Conservation (phyloP, 2,329 filamentous ascomycete species). For the Alternaria brassicae region DNA sequence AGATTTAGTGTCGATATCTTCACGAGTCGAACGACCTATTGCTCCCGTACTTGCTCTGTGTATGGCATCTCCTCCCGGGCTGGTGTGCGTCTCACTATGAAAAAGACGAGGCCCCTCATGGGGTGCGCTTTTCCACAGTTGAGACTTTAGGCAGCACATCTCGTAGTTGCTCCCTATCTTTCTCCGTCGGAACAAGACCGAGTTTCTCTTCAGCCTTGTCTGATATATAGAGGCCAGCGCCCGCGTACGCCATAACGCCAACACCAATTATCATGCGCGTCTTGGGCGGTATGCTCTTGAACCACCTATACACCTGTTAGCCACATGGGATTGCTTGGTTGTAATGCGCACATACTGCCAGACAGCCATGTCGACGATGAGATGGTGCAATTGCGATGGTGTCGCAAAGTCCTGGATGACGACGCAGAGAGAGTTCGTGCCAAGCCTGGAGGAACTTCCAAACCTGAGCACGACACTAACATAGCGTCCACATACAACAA, state of each 20-base stretch:
- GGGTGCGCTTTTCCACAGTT: slow-evolving; percentile 30
- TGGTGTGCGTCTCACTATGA: not conserved
- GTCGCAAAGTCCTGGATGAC: slow-evolving; percentile 10
- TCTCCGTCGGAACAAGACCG: slow-evolving; percentile 73
- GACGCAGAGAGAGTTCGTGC: slow-evolving; percentile 9
- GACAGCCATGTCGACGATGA: slow-evolving; percentile 39
- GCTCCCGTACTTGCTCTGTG: not conserved
- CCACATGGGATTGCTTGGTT: not conserved
- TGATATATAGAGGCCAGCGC: slow-evolving; percentile 73
- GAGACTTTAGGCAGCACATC: slow-evolving; percentile 67
- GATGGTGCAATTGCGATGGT: not conserved
- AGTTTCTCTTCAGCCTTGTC: slow-evolving; percentile 76
- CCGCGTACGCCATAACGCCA: slow-evolving; percentile 78
- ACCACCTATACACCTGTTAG: slow-evolving; percentile 52
- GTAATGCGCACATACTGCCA: slow-evolving; percentile 42
- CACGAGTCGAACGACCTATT: not conserved
- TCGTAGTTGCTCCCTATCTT: slow-evolving; percentile 73
- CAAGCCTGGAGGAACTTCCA: slow-evolving; percentile 4
- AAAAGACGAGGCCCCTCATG: not conserved
- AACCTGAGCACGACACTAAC: not conserved
- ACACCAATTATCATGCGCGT: slow-evolving; percentile 75
- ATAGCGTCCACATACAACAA: not conserved
- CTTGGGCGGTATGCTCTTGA: slow-evolving; percentile 73
- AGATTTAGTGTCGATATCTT: not conserved
- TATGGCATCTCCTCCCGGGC: too few species aligned